Evolutionary conservation across 2,329 filamentous ascomycete species (phyloP).

Genomic region (Beauveria sp.): DNA sequence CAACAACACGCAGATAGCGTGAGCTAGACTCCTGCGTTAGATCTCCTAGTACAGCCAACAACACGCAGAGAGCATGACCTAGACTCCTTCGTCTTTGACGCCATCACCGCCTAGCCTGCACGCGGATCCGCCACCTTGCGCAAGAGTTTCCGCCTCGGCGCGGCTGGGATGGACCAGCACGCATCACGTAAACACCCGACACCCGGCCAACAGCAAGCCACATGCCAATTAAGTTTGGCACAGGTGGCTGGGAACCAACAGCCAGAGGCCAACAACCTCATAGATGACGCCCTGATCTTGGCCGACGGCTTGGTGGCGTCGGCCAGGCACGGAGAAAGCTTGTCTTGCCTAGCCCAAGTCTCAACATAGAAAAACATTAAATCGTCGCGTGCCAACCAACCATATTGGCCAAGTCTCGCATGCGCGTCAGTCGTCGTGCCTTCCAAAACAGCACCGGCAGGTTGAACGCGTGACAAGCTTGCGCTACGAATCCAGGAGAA

Average conservation of each 20-base stretch:
- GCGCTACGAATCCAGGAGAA: not conserved
- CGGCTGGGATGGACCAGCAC: not conserved
- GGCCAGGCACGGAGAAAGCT: not conserved
- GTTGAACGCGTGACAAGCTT: not conserved
- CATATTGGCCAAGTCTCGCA: not conserved
- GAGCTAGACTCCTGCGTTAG: too few species aligned
- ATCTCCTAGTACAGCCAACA: too few species aligned
- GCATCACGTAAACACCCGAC: not conserved
- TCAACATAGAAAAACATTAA: not conserved
- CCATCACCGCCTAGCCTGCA: not conserved
- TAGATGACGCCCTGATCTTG: conserved; percentile 1
- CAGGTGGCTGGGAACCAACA: not conserved
- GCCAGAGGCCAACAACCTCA: not conserved
- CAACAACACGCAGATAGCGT: too few species aligned
- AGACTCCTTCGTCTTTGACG: not conserved
- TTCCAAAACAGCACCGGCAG: not conserved
- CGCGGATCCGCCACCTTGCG: not conserved
- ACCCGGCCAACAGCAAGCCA: not conserved
- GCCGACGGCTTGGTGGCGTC: not conserved
- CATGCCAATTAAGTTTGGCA: not conserved
- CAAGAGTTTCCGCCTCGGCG: not conserved
- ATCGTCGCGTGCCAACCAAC: not conserved
- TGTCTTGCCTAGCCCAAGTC: not conserved
- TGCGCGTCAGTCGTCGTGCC: not conserved
- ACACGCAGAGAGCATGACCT: not conserved